phyloP scores from a whole-genome alignment of 805 yeast genomes.

The Vanderwaltozyma verrucispora region DNA sequence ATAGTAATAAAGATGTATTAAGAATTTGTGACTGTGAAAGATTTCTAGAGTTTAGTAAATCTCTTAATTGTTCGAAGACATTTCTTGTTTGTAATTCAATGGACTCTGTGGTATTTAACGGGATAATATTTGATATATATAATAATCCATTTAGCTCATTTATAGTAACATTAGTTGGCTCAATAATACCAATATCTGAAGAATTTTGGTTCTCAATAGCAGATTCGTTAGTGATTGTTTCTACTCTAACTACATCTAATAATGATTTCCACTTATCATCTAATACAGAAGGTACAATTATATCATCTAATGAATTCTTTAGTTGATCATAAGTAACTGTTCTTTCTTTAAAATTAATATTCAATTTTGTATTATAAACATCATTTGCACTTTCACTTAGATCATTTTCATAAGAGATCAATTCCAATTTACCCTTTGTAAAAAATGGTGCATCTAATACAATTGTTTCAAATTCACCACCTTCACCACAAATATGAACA shows the following conservation, averaged over 20 bases:
- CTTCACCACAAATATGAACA: slow-evolving; percentile 95
- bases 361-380: slow-evolving; percentile 54
- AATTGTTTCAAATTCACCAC: slow-evolving; percentile 94
- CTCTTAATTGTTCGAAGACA: slow-evolving; percentile 37
- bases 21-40: slow-evolving; percentile 40
- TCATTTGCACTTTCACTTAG: slow-evolving; percentile 41
- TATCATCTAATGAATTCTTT: slow-evolving; percentile 28
- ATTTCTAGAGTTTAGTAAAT: slow-evolving; percentile 24
- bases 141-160: slow-evolving; percentile 24
- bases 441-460: slow-evolving; percentile 89
- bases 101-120: slow-evolving; percentile 14
- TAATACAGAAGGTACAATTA: slow-evolving; percentile 20
- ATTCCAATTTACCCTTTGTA: slow-evolving; percentile 37
- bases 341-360: slow-evolving; percentile 40
- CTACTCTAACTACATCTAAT: background rate
- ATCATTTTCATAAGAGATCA: slow-evolving; percentile 36
- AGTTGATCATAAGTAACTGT: slow-evolving; percentile 16
- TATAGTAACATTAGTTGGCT: slow-evolving; percentile 3
- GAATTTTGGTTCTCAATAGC: background rate
- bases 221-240: background rate
- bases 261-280: slow-evolving; percentile 12
- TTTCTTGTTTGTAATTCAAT: slow-evolving; percentile 38
- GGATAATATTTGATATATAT: slow-evolving; percentile 36
- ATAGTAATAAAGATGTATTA: slow-evolving; percentile 48
- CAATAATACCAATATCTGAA: background rate